Conservation (phyloP, 2,329 filamentous ascomycete genomes). For the Hymenoscyphus repandus region DNA sequence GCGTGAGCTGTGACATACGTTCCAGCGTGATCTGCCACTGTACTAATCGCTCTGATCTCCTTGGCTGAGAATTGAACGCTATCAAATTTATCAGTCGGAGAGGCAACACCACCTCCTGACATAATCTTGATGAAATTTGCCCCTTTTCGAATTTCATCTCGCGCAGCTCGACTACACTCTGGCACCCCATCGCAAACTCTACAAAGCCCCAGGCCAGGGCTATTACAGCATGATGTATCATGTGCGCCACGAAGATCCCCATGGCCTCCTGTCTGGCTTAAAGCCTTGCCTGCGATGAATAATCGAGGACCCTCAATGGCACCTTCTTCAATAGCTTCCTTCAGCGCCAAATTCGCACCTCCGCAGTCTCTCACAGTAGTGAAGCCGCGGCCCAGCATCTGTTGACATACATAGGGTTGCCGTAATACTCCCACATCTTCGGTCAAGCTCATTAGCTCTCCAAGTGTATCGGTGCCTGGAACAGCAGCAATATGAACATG, state of each 20-base stretch:
- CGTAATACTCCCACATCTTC: constrained; percentile 22
- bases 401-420: constrained; percentile 40
- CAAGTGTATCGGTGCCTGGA: constrained; percentile 35
- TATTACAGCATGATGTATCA: constrained; percentile 19
- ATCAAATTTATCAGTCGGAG: constrained; percentile 48
- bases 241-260: constrained; percentile 43
- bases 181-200: constrained; percentile 23
- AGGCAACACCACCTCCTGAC: constrained; percentile 51
- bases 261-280: constrained; percentile 54
- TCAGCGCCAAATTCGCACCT: constrained; percentile 49
- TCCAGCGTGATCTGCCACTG: constrained; percentile 42
- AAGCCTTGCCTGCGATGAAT: constrained; percentile 47
- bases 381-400: constrained; percentile 52
- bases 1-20: constrained; percentile 54
- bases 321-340: constrained; percentile 50
- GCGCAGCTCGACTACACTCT: constrained; percentile 45
- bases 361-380: constrained; percentile 54
- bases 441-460: background rate
- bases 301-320: constrained; percentile 49
- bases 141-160: constrained; percentile 50
- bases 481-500: constrained; percentile 42
- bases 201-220: background rate
- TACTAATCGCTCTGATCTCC: constrained; percentile 50
- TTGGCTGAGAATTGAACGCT: constrained; percentile 51
- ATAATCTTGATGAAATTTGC: constrained; percentile 61